A percentile compares a stretch with the other conserved stretches of the same genome.
phyloP scores from a whole-genome alignment of 164 flowering plant genomes.

The Houttuynia cordata region DNA sequence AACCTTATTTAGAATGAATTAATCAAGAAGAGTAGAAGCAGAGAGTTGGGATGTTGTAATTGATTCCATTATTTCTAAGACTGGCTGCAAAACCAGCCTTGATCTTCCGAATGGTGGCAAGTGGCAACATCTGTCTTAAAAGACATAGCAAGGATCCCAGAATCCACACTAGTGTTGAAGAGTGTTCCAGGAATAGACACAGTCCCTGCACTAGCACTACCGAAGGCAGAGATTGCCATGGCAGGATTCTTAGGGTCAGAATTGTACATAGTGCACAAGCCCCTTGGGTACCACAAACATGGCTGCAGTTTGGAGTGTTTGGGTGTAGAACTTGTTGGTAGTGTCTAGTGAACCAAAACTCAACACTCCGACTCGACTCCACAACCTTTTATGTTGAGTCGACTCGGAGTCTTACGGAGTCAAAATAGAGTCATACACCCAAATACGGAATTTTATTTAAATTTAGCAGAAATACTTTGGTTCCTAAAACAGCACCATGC shows the following conservation, averaged over 20 bases:
- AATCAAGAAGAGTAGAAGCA: no score
- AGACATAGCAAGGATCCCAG: constrained; percentile 9
- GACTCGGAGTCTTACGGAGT: no score
- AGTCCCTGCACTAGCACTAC: constrained; percentile 11
- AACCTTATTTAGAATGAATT: no score
- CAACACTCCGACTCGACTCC: no score
- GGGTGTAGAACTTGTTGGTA: constrained; percentile 14
- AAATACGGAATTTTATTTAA: no score
- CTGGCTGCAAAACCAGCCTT: constrained; percentile 14
- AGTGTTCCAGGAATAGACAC: constrained; percentile 8
- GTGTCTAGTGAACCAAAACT: no score
- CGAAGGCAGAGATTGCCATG: constrained; percentile 17
- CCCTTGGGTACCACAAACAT: constrained; percentile 21
- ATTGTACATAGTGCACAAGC: constrained; percentile 11
- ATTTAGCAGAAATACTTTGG: no score
- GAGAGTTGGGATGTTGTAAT: no score
- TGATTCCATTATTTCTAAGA: background rate
- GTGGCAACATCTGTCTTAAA: constrained; percentile 16
- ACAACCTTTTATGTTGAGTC: no score
- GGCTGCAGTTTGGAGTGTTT: constrained; percentile 14
- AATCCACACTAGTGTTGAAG: constrained; percentile 14
- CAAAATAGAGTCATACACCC: no score
- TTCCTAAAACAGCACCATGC: no score
- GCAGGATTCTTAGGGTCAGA: constrained; percentile 5
- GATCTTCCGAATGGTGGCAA: constrained; percentile 13